A percentile compares a stretch with the other conserved stretches of the same genome.
Conservation (phyloP, 1,284 basidiomycete genomes). For the Porphyrellus sp. region DNA sequence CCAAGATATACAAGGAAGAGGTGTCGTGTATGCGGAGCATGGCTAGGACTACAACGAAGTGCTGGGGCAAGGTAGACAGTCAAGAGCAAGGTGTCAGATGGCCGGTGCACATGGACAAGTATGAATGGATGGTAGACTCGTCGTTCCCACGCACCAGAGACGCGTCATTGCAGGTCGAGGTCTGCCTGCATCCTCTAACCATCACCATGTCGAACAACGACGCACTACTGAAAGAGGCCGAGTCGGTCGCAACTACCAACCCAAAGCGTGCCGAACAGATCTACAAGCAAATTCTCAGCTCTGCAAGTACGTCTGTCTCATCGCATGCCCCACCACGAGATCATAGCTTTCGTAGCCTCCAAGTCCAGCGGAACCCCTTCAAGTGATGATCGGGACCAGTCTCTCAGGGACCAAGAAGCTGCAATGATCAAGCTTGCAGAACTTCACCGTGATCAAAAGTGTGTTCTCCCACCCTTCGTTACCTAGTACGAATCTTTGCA, state of each 20-base stretch:
- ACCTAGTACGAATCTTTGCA: not conserved
- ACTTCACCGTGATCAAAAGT: conserved; percentile 86
- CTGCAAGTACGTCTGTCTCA: conserved; percentile 32
- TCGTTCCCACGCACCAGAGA: conserved; percentile 30
- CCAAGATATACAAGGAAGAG: conserved; percentile 22
- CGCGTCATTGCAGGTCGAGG: conserved; percentile 24
- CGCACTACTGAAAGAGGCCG: conserved; percentile 53
- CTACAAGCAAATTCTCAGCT: conserved; percentile 64
- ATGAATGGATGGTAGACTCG: too few species aligned
- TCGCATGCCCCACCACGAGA: conserved; percentile 3
- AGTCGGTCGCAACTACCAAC: conserved; percentile 38
- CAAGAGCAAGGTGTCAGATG: conserved; percentile 38
- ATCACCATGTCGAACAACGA: conserved; percentile 38
- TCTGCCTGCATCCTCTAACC: not conserved
- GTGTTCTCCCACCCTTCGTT: conserved; percentile 29
- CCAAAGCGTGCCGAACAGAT: conserved; percentile 59
- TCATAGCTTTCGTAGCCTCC: conserved; percentile 24
- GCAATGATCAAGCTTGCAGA: conserved; percentile 87
- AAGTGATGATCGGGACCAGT: conserved; percentile 49
- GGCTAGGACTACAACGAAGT: conserved; percentile 55
- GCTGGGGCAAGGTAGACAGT: conserved; percentile 63
- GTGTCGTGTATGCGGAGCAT: conserved; percentile 42
- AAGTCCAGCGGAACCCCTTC: conserved; percentile 20
- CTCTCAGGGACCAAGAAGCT: conserved; percentile 78
- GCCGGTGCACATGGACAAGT: conserved; percentile 5